Evolutionary conservation across 2,329 filamentous ascomycete species (phyloP).

Genomic region (Chlorencoelia australis): DNA sequence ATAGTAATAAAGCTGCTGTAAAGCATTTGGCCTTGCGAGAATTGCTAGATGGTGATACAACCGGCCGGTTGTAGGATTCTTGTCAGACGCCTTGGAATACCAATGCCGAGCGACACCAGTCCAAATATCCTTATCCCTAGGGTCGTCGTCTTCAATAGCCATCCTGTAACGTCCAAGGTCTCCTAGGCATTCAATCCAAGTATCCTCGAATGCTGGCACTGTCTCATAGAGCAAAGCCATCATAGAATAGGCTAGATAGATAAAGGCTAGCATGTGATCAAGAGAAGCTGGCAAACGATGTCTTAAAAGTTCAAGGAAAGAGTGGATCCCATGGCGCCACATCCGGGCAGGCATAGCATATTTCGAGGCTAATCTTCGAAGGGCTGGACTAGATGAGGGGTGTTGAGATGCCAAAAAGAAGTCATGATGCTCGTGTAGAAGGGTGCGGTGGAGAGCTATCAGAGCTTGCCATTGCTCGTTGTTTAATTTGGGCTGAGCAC

Average conservation of each 20-base stretch:
- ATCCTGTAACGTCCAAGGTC: conserved; percentile 77
- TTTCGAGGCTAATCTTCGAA: conserved; percentile 62
- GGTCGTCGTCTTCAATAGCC: conserved; percentile 80
- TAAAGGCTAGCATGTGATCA: conserved; percentile 86
- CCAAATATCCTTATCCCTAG: conserved; percentile 67
- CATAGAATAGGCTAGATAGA: conserved; percentile 83
- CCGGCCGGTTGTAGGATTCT: conserved; percentile 62
- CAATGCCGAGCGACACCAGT: conserved; percentile 69
- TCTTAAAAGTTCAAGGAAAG: conserved; percentile 67
- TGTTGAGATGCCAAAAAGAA: conserved; percentile 85
- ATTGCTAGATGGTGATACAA: conserved; percentile 86
- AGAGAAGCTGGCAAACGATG: conserved; percentile 65
- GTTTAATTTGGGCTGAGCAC: conserved; percentile 36
- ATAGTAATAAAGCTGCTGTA: conserved; percentile 67
- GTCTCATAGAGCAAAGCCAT: conserved; percentile 82
- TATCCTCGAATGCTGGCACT: conserved; percentile 71
- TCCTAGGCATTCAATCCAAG: conserved; percentile 80
- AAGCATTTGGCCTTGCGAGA: conserved; percentile 55
- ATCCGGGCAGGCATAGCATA: conserved; percentile 89
- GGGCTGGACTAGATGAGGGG: conserved; percentile 58
- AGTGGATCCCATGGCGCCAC: conserved; percentile 89
- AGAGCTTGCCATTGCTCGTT: conserved; percentile 76
- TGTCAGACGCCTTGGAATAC: conserved; percentile 60
- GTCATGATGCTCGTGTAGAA: conserved; percentile 75
- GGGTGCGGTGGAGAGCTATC: conserved; percentile 69